Percentiles rank a stretch among this genome's conserved stretches.
These are phyloP conservation scores for Rhododendron griersonianum DNA, from an alignment of 148 eudicot genomes.

Conservation along the genomic window DNA sequence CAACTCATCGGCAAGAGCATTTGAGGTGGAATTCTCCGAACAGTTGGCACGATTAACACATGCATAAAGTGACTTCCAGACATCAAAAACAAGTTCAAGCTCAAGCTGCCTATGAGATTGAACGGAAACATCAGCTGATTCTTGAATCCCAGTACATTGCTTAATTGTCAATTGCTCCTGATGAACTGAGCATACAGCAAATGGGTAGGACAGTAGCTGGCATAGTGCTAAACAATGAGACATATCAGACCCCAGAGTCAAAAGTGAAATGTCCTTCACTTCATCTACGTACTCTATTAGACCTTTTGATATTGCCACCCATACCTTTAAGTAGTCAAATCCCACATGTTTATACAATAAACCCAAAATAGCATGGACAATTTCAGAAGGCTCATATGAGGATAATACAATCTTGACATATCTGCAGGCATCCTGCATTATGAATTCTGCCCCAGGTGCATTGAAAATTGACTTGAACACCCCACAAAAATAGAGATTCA, in stretches of 20 bases:
- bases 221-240: conserved; percentile 28
- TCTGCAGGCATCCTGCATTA: conserved; percentile 27
- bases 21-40: conserved; percentile 22
- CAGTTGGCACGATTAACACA: conserved; percentile 26
- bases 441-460: conserved; percentile 19
- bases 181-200: conserved; percentile 31
- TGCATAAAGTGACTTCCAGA: conserved; percentile 63
- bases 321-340: conserved; percentile 37
- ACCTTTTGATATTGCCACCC: conserved; percentile 52
- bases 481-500: conserved; percentile 33
- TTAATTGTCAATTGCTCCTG: conserved; percentile 10
- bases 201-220: conserved; percentile 59
- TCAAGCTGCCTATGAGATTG: conserved; percentile 20
- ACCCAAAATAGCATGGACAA: conserved; percentile 37
- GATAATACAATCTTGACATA: conserved; percentile 36
- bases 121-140: conserved; percentile 16
- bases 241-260: conserved; percentile 32
- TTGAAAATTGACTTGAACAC: conserved; percentile 25
- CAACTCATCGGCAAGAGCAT: conserved; percentile 49
- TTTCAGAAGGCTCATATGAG: conserved; percentile 46
- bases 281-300: conserved; percentile 42
- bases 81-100: conserved; percentile 38
- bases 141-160: conserved; percentile 12
- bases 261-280: conserved; percentile 27
- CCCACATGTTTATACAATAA: conserved; percentile 36